Evolutionary conservation across 2,329 filamentous ascomycete species (phyloP).

Genomic region (Rutstroemia sp.): DNA sequence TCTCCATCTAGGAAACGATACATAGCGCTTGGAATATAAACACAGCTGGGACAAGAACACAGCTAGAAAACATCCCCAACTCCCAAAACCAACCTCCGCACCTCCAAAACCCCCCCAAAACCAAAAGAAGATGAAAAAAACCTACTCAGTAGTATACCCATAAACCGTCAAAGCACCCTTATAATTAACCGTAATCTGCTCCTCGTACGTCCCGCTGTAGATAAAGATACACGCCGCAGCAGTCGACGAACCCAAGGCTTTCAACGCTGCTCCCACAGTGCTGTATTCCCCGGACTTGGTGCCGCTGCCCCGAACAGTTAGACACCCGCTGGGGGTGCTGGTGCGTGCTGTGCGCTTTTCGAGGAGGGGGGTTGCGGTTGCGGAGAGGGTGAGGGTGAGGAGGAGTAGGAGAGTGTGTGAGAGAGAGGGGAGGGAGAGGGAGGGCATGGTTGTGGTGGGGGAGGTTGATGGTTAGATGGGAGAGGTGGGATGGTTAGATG

Average conservation of each 20-base stretch:
- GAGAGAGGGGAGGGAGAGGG: not conserved
- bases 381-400: not conserved
- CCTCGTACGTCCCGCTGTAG: not conserved
- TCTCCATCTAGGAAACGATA: no score
- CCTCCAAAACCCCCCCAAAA: no score
- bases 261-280: not conserved
- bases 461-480: no score
- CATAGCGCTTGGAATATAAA: no score
- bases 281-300: conserved; percentile 9
- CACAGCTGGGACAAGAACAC: no score
- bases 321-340: conserved; percentile 5
- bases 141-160: conserved; percentile 1
- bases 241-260: not conserved
- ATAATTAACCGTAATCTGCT: not conserved
- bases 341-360: not conserved
- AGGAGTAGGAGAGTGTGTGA: not conserved
- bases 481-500: no score
- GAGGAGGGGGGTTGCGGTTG: not conserved
- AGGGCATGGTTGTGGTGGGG: not conserved
- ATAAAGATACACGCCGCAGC: not conserved
- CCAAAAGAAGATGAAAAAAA: no score
- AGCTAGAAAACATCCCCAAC: no score
- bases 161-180: not conserved
- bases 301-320: conserved; percentile 5
- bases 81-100: no score